phyloP scores from a whole-genome alignment of 1,284 basidiomycete species.

The Apiotrichum montevideense region DNA sequence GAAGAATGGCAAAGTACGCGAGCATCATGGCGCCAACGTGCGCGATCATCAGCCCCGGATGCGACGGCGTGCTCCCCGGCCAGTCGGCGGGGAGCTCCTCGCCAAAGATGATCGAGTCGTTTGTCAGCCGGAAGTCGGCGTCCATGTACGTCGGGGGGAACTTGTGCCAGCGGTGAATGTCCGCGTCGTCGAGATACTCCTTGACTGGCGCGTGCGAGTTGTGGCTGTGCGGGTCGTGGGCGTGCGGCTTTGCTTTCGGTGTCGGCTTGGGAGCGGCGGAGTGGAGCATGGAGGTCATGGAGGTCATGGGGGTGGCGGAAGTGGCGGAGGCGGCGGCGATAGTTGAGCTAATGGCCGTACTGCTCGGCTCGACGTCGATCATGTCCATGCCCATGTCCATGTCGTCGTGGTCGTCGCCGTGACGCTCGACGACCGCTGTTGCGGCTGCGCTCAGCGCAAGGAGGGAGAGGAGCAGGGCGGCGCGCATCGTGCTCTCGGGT shows the following conservation, averaged over 20 bases:
- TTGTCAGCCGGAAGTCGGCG: conserved; percentile 34
- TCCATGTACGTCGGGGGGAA: conserved; percentile 39
- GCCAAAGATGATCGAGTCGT: conserved; percentile 35
- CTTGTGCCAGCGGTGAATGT: conserved; percentile 33
- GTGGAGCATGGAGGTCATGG: not conserved
- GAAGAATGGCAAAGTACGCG: conserved; percentile 39
- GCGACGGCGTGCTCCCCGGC: conserved; percentile 26
- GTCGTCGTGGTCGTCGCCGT: conserved; percentile 15
- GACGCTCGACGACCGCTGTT: not conserved
- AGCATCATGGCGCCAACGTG: conserved; percentile 28
- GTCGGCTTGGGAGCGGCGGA: not conserved
- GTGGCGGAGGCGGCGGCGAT: not conserved
- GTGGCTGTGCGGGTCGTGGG: conserved; percentile 21
- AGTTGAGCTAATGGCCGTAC: too few species aligned
- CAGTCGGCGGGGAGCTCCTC: conserved; percentile 34
- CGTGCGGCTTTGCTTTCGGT: not conserved
- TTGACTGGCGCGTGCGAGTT: conserved; percentile 28
- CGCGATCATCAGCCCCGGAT: conserved; percentile 27
- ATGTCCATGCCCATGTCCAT: conserved; percentile 8
- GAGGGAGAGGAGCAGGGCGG: conserved; percentile 4
- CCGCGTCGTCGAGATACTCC: conserved; percentile 27
- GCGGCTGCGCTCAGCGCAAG: conserved; percentile 7
- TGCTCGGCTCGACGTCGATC: not conserved
- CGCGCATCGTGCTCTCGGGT: conserved; percentile 6
- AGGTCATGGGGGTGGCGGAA: not conserved